A percentile compares a stretch with the other conserved stretches of the same genome.
phyloP scores from a whole-genome alignment of 2,329 filamentous ascomycete genomes.

The Elsinoe arachidis region DNA sequence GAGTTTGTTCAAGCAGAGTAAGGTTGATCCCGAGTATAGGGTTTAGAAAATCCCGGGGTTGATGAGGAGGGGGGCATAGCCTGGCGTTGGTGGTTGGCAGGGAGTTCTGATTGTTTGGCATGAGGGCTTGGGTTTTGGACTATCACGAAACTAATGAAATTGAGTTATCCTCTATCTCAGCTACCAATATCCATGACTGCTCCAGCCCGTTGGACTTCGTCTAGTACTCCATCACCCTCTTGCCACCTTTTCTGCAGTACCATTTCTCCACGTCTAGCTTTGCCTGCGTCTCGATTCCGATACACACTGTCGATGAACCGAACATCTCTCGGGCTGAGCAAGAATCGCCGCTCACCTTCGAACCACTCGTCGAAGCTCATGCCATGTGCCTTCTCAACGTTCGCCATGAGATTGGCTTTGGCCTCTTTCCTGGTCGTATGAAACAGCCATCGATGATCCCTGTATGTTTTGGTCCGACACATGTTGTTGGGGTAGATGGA shows the following conservation, averaged over 20 bases:
- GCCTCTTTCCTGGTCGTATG: constrained; percentile 16
- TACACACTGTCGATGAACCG: constrained; percentile 29
- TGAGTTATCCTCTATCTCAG: no score
- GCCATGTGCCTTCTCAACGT: constrained; percentile 22
- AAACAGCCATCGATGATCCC: constrained; percentile 18
- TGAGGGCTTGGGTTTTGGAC: no score
- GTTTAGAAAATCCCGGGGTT: not conserved
- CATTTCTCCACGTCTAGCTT: constrained; percentile 25
- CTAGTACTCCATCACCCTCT: constrained; percentile 11
- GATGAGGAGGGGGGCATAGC: not conserved
- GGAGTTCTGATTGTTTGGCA: no score
- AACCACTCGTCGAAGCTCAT: constrained; percentile 22
- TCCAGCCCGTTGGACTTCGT: not conserved
- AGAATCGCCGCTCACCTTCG: constrained; percentile 17
- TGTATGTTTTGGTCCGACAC: constrained; percentile 19
- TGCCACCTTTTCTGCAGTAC: constrained; percentile 26
- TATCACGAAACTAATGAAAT: no score
- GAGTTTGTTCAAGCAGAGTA: constrained; percentile 84
- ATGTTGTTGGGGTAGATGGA: constrained; percentile 30
- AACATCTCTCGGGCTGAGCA: constrained; percentile 21
- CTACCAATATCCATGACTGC: no score
- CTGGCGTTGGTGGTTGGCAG: no score
- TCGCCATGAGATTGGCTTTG: constrained; percentile 16
- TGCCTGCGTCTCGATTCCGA: constrained; percentile 29
- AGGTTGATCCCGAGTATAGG: constrained; percentile 42